phyloP scores from a whole-genome alignment of 2,329 filamentous ascomycete species.

The Graphilbum sp. region DNA sequence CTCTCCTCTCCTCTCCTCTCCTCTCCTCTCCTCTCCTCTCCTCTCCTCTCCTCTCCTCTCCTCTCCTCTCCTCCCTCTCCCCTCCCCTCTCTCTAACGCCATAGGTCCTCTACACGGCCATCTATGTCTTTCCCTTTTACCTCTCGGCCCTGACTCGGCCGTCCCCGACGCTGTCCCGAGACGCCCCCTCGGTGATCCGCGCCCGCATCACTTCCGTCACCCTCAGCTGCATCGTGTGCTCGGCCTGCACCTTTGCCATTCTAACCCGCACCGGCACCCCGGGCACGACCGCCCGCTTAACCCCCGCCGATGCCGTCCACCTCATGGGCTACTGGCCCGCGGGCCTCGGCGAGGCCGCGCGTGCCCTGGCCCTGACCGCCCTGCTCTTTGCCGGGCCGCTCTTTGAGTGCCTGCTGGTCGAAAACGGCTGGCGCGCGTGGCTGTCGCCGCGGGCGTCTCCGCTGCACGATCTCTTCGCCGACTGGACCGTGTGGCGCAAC shows the following conservation, averaged over 20 bases:
- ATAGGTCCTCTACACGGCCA: conserved; percentile 63
- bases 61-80: conserved; percentile 3
- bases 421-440: conserved; percentile 54
- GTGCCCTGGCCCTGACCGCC: conserved; percentile 52
- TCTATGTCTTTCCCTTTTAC: conserved; percentile 89
- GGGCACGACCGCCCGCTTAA: conserved; percentile 16
- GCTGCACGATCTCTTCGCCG: conserved; percentile 43
- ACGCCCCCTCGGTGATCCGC: conserved; percentile 78
- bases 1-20: no score
- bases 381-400: conserved; percentile 73
- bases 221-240: conserved; percentile 55
- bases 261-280: conserved; percentile 37
- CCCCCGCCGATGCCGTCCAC: conserved; percentile 35
- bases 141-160: conserved; percentile 64
- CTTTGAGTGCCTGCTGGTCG: conserved; percentile 61
- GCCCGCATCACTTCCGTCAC: conserved; percentile 70
- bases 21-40: no score
- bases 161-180: conserved; percentile 61
- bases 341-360: conserved; percentile 44
- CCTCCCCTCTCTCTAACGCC: not conserved
- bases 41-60: no score
- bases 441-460: conserved; percentile 17
- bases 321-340: conserved; percentile 71
- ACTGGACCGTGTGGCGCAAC: conserved; percentile 77
- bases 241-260: conserved; percentile 48